Evolutionary conservation across 352 stramenopile species (phyloP).

Genomic region (Globisporangium uncinulatum): DNA sequence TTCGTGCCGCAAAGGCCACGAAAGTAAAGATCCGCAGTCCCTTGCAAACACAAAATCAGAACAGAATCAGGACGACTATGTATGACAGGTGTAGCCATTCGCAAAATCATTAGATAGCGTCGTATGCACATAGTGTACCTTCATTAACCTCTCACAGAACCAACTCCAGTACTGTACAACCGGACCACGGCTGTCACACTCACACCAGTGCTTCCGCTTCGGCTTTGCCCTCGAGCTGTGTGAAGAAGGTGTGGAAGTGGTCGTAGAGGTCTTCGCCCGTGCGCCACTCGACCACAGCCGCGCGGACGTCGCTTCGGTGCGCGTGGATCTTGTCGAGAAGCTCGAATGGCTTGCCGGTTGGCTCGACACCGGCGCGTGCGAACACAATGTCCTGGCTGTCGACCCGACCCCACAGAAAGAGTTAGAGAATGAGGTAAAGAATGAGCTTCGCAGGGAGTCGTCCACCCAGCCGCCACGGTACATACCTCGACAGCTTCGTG

Average conservation of each 20-base stretch:
- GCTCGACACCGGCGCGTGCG: slow-evolving; percentile 23
- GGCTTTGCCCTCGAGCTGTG: background rate
- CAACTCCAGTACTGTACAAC: background rate
- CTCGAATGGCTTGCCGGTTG: slow-evolving; percentile 25
- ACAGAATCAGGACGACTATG: too few relatives aligned
- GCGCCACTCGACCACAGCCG: slow-evolving; percentile 38
- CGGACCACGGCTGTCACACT: background rate
- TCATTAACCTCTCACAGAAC: too few relatives aligned
- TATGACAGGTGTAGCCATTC: too few relatives aligned
- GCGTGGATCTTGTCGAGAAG: slow-evolving; percentile 30
- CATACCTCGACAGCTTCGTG: slow-evolving; percentile 32
- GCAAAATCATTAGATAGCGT: too few relatives aligned
- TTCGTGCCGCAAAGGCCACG: too few relatives aligned
- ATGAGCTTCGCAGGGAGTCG: background rate
- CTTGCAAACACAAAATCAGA: too few relatives aligned
- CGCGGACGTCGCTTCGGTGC: slow-evolving; percentile 23
- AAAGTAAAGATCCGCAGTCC: too few relatives aligned
- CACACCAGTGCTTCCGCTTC: background rate
- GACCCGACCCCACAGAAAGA: slow-evolving; percentile 1
- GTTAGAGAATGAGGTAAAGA: background rate
- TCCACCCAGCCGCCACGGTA: background rate
- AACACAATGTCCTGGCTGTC: slow-evolving; percentile 47
- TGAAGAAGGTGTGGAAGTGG: slow-evolving; percentile 26
- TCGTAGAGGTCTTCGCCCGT: slow-evolving; percentile 45
- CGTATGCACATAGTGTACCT: too few relatives aligned